Conservation (phyloP, 352 stramenopile species). For the Aphanomyces euteiches region DNA sequence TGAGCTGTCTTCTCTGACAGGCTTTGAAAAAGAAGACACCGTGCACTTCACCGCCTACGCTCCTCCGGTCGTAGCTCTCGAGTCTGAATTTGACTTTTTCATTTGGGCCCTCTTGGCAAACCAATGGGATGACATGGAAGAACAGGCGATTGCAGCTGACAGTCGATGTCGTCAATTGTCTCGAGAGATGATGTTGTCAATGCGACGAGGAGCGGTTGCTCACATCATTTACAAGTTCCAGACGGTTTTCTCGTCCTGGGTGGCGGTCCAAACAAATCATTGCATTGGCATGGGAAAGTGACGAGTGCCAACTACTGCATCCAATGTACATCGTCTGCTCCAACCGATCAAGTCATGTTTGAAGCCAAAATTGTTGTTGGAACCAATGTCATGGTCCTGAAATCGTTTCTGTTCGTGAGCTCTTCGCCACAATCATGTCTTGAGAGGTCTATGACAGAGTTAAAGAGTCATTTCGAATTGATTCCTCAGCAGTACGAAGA, state of each 20-base stretch:
- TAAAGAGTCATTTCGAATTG: constrained; percentile 65
- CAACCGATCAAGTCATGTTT: constrained; percentile 61
- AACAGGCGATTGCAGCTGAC: constrained; percentile 44
- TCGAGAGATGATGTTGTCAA: constrained; percentile 57
- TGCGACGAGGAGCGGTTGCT: constrained; percentile 68
- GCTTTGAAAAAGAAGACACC: constrained; percentile 40
- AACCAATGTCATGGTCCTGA: constrained; percentile 59
- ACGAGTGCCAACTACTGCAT: constrained; percentile 56
- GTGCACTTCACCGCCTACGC: constrained; percentile 80
- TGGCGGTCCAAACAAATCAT: constrained; percentile 60
- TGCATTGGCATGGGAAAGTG: constrained; percentile 68
- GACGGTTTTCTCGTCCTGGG: constrained; percentile 51
- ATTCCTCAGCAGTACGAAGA: constrained; percentile 68
- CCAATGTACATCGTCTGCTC: constrained; percentile 51
- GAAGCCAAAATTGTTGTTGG: constrained; percentile 68
- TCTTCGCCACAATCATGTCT: constrained; percentile 41
- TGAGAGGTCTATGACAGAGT: constrained; percentile 39
- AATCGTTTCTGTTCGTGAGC: constrained; percentile 48
- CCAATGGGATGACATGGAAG: constrained; percentile 62
- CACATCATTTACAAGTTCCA: constrained; percentile 70
- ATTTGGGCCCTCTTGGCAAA: constrained; percentile 72
- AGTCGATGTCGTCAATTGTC: constrained; percentile 44
- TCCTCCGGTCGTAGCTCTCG: constrained; percentile 42
- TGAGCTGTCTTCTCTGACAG: too few relatives aligned
- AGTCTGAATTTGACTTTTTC: constrained; percentile 57